Conservation (phyloP, 495 filamentous ascomycete species). For the Penicillium egyptiacum region DNA sequence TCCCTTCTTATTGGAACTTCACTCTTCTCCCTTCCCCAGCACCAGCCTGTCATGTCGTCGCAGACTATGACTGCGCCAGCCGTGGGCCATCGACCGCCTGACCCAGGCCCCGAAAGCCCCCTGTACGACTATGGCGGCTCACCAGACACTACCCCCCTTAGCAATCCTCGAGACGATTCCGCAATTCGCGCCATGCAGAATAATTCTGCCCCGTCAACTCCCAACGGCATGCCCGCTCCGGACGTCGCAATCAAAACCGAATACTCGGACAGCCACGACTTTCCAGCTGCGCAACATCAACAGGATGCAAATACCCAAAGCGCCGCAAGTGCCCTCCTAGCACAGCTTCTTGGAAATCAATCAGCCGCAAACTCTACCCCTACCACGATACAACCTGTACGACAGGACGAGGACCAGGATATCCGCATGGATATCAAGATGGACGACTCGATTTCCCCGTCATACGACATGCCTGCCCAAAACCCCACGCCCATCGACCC, state of each 20-base stretch:
- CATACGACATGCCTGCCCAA: constrained; percentile 15
- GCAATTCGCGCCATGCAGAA: constrained; percentile 48
- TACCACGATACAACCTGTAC: constrained; percentile 15
- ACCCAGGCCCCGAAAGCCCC: constrained; percentile 45
- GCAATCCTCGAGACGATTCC: constrained; percentile 46
- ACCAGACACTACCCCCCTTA: constrained; percentile 32
- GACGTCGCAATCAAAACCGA: constrained; percentile 42
- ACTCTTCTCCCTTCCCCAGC: constrained; percentile 29
- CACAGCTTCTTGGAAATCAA: constrained; percentile 46
- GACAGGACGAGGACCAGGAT: constrained; percentile 21
- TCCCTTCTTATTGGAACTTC: constrained; percentile 32
- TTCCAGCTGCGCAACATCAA: constrained; percentile 15
- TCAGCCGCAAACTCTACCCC: constrained; percentile 25
- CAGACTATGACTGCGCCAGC: constrained; percentile 59
- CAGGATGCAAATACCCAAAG: constrained; percentile 35
- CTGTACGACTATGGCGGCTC: constrained; percentile 44
- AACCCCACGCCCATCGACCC: constrained; percentile 10
- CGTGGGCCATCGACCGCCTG: constrained; percentile 52
- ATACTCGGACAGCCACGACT: constrained; percentile 20
- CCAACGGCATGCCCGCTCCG: constrained; percentile 35
- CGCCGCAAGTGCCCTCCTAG: constrained; percentile 47
- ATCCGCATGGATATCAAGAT: constrained; percentile 19
- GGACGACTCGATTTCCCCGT: constrained; percentile 21
- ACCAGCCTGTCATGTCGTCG: constrained; percentile 51
- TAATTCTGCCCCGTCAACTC: constrained; percentile 44